A percentile compares a stretch with the other conserved stretches of the same genome.
phyloP scores from a whole-genome alignment of 306 rosid genomes.

The Rosa lucieae region DNA sequence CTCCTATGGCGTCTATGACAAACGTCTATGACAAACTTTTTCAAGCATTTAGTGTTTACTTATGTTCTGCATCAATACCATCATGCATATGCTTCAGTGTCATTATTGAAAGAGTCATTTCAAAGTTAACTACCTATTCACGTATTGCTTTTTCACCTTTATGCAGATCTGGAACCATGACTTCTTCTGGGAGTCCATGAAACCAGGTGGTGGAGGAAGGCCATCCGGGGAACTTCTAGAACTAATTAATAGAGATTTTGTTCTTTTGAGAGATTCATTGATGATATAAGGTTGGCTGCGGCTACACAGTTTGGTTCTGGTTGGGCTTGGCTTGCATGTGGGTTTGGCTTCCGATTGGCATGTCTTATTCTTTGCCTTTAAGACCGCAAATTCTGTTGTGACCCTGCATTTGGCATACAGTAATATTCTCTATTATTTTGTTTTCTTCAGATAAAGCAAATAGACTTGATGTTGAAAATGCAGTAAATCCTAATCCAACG shows the following conservation, averaged over 20 bases:
- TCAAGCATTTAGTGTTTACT: not conserved
- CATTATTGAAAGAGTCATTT: not conserved
- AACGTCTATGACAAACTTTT: not conserved
- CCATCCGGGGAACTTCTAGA: slow-evolving; percentile 81
- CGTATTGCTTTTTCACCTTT: slow-evolving; percentile 1
- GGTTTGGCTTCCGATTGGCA: slow-evolving; percentile 24
- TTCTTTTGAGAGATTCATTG: slow-evolving; percentile 63
- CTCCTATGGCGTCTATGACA: not conserved
- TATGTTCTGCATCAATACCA: not conserved
- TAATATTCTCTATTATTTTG: not conserved
- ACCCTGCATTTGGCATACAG: not conserved
- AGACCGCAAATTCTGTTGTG: not conserved
- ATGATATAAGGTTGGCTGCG: slow-evolving; percentile 65
- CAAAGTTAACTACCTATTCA: not conserved
- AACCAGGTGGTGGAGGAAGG: slow-evolving; percentile 83
- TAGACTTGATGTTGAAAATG: slow-evolving; percentile 70
- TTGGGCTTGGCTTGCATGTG: slow-evolving; percentile 98
- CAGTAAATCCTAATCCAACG: slow-evolving; percentile 59
- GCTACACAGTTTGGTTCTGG: slow-evolving; percentile 94
- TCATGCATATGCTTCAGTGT: not conserved
- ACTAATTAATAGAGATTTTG: slow-evolving; percentile 84
- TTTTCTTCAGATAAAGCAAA: slow-evolving; percentile 52
- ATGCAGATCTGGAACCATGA: slow-evolving; percentile 68
- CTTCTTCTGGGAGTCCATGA: slow-evolving; percentile 68
- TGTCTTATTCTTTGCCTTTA: slow-evolving; percentile 15